Conservation (phyloP, 768 basidiomycete genomes). For the Lepiota subincarnata region DNA sequence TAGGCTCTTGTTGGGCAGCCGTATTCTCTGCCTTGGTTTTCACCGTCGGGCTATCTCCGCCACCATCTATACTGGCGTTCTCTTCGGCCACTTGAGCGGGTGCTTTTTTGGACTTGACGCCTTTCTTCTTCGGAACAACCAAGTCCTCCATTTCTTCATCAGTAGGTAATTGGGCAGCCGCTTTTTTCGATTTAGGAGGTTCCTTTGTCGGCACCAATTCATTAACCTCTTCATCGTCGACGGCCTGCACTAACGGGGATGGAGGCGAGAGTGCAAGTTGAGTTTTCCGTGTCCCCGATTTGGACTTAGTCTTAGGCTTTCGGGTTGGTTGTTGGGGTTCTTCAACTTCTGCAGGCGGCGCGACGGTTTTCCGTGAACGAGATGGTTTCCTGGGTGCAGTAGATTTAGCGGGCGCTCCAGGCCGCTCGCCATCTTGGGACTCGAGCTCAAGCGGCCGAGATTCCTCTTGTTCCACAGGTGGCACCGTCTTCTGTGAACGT, state of each 20-base stretch:
- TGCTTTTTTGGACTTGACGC: not conserved
- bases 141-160: slow-evolving; percentile 16
- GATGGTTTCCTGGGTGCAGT: not conserved
- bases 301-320: slow-evolving; percentile 16
- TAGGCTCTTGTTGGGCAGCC: slow-evolving; percentile 17
- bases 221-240: slow-evolving; percentile 18
- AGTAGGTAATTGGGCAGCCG: not conserved
- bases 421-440: slow-evolving; percentile 11
- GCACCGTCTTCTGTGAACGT: not conserved
- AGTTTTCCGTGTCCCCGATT: slow-evolving; percentile 10
- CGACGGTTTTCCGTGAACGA: slow-evolving; percentile 14
- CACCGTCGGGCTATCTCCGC: not conserved
- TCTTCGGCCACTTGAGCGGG: not conserved
- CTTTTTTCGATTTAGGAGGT: slow-evolving; percentile 7
- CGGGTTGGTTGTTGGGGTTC: slow-evolving; percentile 7
- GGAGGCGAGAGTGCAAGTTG: slow-evolving; percentile 2
- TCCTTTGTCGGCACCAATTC: slow-evolving; percentile 8
- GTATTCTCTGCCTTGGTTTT: slow-evolving; percentile 21
- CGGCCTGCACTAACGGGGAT: slow-evolving; percentile 8
- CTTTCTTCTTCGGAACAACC: slow-evolving; percentile 21
- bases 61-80: not conserved
- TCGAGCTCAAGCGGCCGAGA: slow-evolving; percentile 24
- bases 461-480: slow-evolving; percentile 1
- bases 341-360: slow-evolving; percentile 11
- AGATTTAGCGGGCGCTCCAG: not conserved